A percentile compares a stretch with the other conserved stretches of the same genome.
phyloP scores from a whole-genome alignment of 257 asterid genomes.

The Lavandula angustifolia region DNA sequence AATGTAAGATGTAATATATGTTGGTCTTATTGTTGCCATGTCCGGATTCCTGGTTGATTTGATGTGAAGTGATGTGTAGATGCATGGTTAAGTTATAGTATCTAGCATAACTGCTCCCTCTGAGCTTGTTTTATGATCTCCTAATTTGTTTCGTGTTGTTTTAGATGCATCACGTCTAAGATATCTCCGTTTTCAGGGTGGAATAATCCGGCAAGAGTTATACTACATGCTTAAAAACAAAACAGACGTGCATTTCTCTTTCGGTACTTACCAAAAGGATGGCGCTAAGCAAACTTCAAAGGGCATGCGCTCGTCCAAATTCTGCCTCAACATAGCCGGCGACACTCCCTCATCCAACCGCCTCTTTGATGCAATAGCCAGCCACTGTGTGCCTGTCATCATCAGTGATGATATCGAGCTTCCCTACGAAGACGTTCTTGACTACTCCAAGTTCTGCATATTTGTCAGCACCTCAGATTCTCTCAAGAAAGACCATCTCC shows the following conservation, averaged over 20 bases:
- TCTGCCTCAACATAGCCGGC: constrained; percentile 75
- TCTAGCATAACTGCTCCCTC: constrained; percentile 3
- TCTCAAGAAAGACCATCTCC: constrained; percentile 39
- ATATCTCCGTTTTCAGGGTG: constrained; percentile 47
- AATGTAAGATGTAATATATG: no score
- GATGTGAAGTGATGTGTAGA: neutral
- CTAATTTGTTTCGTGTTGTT: no score
- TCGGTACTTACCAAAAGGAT: constrained; percentile 51
- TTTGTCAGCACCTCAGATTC: constrained; percentile 53
- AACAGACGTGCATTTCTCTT: constrained; percentile 61
- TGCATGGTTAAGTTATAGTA: neutral
- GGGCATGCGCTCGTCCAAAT: constrained; percentile 65
- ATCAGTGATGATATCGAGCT: constrained; percentile 65
- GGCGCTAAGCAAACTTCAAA: constrained; percentile 46
- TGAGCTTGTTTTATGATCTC: neutral
- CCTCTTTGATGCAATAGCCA: constrained; percentile 62
- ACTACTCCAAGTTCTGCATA: constrained; percentile 54
- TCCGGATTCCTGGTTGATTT: neutral
- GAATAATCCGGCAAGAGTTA: constrained; percentile 57
- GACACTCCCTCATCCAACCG: constrained; percentile 74
- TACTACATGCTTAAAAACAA: constrained; percentile 59
- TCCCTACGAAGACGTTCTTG: constrained; percentile 58
- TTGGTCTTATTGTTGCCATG: neutral
- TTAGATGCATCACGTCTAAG: constrained; percentile 6
- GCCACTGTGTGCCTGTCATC: constrained; percentile 63